phyloP scores from a whole-genome alignment of 495 filamentous ascomycete species.

The Aspergillus mulundensis region DNA sequence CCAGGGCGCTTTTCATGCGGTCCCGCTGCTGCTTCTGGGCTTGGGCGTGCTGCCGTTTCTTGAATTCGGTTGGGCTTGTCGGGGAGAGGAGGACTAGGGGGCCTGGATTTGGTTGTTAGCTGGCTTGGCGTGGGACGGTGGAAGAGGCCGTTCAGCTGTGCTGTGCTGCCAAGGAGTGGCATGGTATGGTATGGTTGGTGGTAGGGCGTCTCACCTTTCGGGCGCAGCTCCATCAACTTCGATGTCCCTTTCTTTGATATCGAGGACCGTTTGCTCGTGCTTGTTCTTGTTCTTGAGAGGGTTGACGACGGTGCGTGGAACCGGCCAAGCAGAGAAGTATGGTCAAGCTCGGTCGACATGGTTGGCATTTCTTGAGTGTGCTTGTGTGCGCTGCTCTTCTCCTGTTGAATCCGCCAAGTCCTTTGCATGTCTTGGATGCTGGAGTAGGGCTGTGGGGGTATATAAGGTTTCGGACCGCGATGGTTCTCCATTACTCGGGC shows the following conservation, averaged over 20 bases:
- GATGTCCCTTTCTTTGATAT: neutral
- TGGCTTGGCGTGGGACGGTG: too few relatives aligned
- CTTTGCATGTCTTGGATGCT: neutral
- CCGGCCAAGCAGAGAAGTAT: neutral
- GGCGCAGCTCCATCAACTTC: neutral
- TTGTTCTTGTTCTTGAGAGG: neutral
- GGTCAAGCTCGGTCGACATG: neutral
- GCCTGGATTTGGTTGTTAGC: neutral
- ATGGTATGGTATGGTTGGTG: too few relatives aligned
- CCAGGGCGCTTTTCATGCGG: conserved; percentile 15
- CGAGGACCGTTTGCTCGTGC: neutral
- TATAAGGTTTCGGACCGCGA: neutral
- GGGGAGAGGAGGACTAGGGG: neutral
- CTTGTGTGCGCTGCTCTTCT: neutral
- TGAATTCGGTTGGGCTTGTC: conserved; percentile 10
- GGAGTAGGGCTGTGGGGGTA: neutral
- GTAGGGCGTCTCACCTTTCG: conserved; percentile 6
- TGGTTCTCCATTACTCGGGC: too few relatives aligned
- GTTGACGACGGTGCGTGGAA: neutral
- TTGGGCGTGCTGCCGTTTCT: conserved; percentile 14
- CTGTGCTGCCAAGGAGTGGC: too few relatives aligned
- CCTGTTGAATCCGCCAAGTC: neutral
- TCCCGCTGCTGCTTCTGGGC: conserved; percentile 19
- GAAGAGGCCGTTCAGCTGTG: too few relatives aligned
- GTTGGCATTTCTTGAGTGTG: neutral